Conservation (phyloP, 805 yeast genomes). For the Lipomyces anomalus region DNA sequence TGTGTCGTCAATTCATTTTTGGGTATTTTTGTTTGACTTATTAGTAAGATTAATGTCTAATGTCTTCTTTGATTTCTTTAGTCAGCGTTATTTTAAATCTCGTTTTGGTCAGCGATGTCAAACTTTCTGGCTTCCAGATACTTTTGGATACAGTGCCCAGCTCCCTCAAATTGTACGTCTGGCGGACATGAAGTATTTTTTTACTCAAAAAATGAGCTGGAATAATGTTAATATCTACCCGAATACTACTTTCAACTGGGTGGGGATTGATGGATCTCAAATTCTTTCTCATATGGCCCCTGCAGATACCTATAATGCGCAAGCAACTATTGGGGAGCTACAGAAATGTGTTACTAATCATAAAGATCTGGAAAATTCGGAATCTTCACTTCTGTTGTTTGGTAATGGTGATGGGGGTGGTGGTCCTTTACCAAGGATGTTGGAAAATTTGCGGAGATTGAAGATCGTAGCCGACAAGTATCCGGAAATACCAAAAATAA, state of each 20-base stretch:
- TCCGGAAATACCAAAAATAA: no score
- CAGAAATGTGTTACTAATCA: slow-evolving; percentile 71
- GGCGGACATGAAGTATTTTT: slow-evolving; percentile 73
- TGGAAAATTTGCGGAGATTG: no score
- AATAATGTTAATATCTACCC: slow-evolving; percentile 89
- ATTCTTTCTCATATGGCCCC: slow-evolving; percentile 96
- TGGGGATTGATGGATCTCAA: slow-evolving; percentile 84
- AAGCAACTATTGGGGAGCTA: slow-evolving; percentile 89
- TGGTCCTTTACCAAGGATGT: slow-evolving; percentile 89
- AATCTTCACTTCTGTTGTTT: slow-evolving; percentile 69
- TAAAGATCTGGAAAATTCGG: slow-evolving; percentile 71
- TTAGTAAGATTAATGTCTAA: no score
- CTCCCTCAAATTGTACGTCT: slow-evolving; percentile 83
- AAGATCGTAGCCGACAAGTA: no score
- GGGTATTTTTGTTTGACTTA: no score
- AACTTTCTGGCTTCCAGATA: slow-evolving; percentile 92
- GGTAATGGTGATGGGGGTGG: slow-evolving; percentile 99
- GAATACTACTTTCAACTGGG: slow-evolving; percentile 85
- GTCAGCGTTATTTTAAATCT: no score
- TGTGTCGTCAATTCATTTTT: no score
- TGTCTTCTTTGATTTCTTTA: no score
- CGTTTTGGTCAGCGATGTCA: no score
- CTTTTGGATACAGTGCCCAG: slow-evolving; percentile 92
- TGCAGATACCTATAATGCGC: slow-evolving; percentile 87
- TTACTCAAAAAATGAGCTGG: slow-evolving; percentile 94